These are phyloP conservation scores for Cutaneotrichosporon sp. DNA, from an alignment of 1,284 basidiomycete species.

Conservation along the genomic window DNA sequence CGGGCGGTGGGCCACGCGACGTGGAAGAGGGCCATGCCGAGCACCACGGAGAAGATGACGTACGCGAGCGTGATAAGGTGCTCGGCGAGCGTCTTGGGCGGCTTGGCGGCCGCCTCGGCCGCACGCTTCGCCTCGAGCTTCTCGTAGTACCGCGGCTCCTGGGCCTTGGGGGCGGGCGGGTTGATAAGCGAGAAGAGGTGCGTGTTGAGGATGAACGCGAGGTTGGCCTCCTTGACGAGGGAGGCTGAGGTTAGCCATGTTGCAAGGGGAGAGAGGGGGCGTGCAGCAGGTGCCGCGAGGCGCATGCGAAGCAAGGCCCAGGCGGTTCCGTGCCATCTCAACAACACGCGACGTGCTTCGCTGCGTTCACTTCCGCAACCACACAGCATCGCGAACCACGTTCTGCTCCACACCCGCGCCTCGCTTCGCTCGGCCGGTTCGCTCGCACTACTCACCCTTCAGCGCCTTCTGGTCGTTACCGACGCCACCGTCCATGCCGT, in stretches of 20 bases:
- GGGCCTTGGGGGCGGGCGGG: constrained; percentile 16
- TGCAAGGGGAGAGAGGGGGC: neutral
- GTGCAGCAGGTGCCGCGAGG: neutral
- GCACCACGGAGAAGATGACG: neutral
- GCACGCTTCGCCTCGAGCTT: neutral
- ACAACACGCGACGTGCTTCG: too few relatives aligned
- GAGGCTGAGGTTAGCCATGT: constrained; percentile 43
- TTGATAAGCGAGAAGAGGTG: constrained; percentile 63
- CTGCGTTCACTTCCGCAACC: neutral
- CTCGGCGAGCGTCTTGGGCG: constrained; percentile 1
- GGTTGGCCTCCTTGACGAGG: constrained; percentile 65
- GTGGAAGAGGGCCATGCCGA: neutral
- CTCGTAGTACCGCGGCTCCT: constrained; percentile 28
- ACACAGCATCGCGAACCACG: neutral
- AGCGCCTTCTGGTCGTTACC: constrained; percentile 57
- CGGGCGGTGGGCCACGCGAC: neutral
- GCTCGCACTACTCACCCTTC: constrained; percentile 63
- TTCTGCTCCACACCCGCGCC: neutral
- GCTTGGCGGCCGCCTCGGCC: neutral
- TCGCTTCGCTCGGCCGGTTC: neutral
- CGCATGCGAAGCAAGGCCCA: too few relatives aligned
- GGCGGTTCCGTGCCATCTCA: too few relatives aligned
- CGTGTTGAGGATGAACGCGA: constrained; percentile 68
- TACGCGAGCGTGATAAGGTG: neutral
- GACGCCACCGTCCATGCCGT: constrained; percentile 68